Evolutionary conservation across 192 early-diverging fungal genomes (phyloP), one percentile per base, ranked within the genome.

Genomic region (Dimargaris verticillata): DNA sequence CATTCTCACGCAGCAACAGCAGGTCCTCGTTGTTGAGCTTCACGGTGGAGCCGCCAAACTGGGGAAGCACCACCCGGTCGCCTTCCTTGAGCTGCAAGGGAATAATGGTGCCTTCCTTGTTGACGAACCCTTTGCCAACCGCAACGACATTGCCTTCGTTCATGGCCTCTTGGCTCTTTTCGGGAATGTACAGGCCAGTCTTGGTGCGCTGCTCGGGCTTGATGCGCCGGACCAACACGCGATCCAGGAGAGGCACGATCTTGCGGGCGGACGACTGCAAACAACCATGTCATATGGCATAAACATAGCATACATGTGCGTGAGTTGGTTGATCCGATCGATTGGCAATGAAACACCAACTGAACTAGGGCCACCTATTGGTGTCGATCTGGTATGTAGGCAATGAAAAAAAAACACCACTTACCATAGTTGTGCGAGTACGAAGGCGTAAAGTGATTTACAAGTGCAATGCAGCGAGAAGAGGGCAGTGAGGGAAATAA

Each of bases 61-160:
- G 78, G 47, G 97, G 97, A 44, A 99, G 83, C 41, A 99, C 78
- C 25, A 99, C 90, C 64, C 85, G 87, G 74, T 99, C 95, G 63
- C 97, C 97, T 65, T 79, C 84, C 62, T 86, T 79, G 64, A 97
- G 78, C 62, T 87, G 78, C 13, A 88, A 68, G 52, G 93, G 81
- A 60, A 88, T 78, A 60, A 83, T 66, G 68, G 81, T 86, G 45
- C 93, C 93, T 41, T 91, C 85, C 69, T 93, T 91, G 71, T 80
- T 84, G 44, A 91, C 64, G 49, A 81, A 75, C 61, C 97, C 97
- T 63, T 91, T 91, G 46, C 97, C 97, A 29, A 89, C 86, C 28
- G 93, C 86, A 63, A 99, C 74, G 52, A 99, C 93, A 62, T 91
- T 63, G 49, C 87, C 97, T 77, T 99, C 95, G 78, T 99, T 96